phyloP scores from a whole-genome alignment of 1,284 basidiomycete species.

The Heterobasidion parviporum region DNA sequence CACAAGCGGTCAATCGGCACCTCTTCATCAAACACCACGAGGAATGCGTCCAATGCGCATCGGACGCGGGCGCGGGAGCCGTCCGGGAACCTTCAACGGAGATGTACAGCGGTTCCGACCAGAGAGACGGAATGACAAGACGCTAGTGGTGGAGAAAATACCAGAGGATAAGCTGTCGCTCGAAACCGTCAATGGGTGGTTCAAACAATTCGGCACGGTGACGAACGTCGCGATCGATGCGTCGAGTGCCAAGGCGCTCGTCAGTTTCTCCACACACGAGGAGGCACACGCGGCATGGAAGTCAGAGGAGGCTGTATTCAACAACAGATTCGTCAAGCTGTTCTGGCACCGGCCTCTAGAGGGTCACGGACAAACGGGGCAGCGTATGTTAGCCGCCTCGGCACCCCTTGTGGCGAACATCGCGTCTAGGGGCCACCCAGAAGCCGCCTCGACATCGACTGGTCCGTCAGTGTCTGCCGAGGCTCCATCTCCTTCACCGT shows the following conservation, averaged over 20 bases:
- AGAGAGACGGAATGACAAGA: constrained; percentile 68
- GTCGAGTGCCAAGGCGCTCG: constrained; percentile 69
- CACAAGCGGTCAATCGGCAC: constrained; percentile 4
- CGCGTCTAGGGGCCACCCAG: constrained; percentile 15
- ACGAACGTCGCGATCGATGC: constrained; percentile 88
- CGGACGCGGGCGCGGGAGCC: constrained; percentile 31
- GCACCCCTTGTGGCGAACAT: constrained; percentile 65
- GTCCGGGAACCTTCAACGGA: constrained; percentile 45
- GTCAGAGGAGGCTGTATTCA: constrained; percentile 88
- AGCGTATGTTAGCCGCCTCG: constrained; percentile 71
- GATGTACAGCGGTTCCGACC: constrained; percentile 61
- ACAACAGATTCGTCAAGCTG: constrained; percentile 90
- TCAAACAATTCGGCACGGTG: constrained; percentile 88
- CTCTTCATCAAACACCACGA: constrained; percentile 14
- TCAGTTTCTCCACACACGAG: constrained; percentile 81
- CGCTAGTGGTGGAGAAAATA: constrained; percentile 91
- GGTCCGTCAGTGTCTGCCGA: constrained; percentile 7
- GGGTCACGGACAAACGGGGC: constrained; percentile 73
- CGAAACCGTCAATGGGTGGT: constrained; percentile 80
- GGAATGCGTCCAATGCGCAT: constrained; percentile 28
- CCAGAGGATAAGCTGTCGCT: constrained; percentile 77
- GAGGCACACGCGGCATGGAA: constrained; percentile 89
- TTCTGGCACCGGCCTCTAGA: constrained; percentile 91
- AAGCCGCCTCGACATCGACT: constrained; percentile 6
- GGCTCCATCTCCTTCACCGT: constrained; percentile 11